These are phyloP conservation scores for Phytophthora chlamydospora DNA, from an alignment of 352 stramenopile genomes.

Conservation along the genomic window DNA sequence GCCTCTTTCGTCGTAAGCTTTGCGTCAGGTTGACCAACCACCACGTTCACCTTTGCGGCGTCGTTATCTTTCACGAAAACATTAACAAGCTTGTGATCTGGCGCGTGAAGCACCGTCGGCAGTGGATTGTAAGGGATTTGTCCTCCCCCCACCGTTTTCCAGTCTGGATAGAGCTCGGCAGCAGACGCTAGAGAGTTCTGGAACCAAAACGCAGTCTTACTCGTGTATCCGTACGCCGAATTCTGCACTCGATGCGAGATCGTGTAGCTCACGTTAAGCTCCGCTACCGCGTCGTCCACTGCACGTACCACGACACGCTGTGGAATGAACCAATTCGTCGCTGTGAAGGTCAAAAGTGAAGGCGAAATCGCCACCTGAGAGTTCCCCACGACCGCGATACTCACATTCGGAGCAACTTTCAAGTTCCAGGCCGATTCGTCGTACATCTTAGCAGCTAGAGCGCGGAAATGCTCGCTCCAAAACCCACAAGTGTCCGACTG, in stretches of 20 bases:
- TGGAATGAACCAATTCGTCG: slow-evolving; percentile 63
- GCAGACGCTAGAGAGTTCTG: slow-evolving; percentile 24
- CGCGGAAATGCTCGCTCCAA: slow-evolving; percentile 43
- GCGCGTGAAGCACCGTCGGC: slow-evolving; percentile 55
- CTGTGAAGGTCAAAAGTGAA: slow-evolving; percentile 67
- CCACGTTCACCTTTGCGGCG: slow-evolving; percentile 43
- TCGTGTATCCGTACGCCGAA: slow-evolving; percentile 48
- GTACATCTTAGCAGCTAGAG: slow-evolving; percentile 44
- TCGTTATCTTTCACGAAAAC: slow-evolving; percentile 62
- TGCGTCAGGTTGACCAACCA: slow-evolving; percentile 44
- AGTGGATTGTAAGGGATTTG: slow-evolving; percentile 69
- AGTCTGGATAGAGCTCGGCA: slow-evolving; percentile 29
- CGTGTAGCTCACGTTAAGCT: slow-evolving; percentile 37
- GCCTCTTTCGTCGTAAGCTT: slow-evolving; percentile 51
- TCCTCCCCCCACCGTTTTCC: slow-evolving; percentile 22
- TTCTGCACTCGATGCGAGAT: slow-evolving; percentile 69
- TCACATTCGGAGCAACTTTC: slow-evolving; percentile 46
- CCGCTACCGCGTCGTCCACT: slow-evolving; percentile 51
- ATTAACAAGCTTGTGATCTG: slow-evolving; percentile 53
- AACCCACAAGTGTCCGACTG: slow-evolving; percentile 56
- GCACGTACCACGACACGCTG: slow-evolving; percentile 59
- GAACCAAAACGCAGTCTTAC: slow-evolving; percentile 71
- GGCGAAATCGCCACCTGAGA: slow-evolving; percentile 57
- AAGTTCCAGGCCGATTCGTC: slow-evolving; percentile 18
- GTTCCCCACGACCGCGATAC: slow-evolving; percentile 59